Evolutionary conservation across 306 rosid species (phyloP).

Genomic region (Sicyos edulis): DNA sequence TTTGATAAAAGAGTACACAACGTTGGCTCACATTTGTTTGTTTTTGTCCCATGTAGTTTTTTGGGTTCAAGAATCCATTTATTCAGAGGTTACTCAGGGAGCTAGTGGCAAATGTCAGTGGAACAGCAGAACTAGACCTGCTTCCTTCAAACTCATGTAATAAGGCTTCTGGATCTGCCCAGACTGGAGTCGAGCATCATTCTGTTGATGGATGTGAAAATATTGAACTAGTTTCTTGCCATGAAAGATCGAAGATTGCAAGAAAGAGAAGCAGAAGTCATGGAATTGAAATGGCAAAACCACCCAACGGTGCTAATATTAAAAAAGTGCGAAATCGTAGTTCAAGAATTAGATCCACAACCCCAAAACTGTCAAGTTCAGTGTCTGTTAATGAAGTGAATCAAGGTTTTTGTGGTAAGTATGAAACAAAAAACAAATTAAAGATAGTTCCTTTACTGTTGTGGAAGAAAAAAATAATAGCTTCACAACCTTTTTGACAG

Average conservation of each 20-base stretch:
- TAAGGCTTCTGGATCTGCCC: slow-evolving; percentile 30
- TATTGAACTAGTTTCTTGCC: slow-evolving; percentile 33
- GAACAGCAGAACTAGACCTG: slow-evolving; percentile 39
- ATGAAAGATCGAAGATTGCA: slow-evolving; percentile 28
- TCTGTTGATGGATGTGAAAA: slow-evolving; percentile 28
- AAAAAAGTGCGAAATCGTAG: slow-evolving; percentile 41
- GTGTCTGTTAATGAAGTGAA: slow-evolving; percentile 26
- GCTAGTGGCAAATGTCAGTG: slow-evolving; percentile 54
- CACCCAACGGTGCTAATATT: slow-evolving; percentile 22
- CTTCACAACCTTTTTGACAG: slow-evolving; percentile 23
- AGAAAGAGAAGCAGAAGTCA: slow-evolving; percentile 59
- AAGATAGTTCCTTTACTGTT: slow-evolving; percentile 24
- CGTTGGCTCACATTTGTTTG: slow-evolving; percentile 21
- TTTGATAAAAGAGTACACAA: slow-evolving; percentile 5
- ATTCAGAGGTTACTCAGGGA: slow-evolving; percentile 73
- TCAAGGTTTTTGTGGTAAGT: slow-evolving; percentile 16
- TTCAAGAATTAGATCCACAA: slow-evolving; percentile 24
- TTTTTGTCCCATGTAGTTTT: slow-evolving; percentile 50
- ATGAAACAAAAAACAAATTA: slow-evolving; percentile 23
- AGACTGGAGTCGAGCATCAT: slow-evolving; percentile 17
- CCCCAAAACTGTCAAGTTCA: slow-evolving; percentile 24
- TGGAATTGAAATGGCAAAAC: slow-evolving; percentile 29
- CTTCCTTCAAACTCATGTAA: slow-evolving; percentile 31
- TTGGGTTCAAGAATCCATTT: slow-evolving; percentile 74
- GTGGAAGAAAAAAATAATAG: slow-evolving; percentile 28